phyloP scores from a whole-genome alignment of 2,329 filamentous ascomycete genomes.

The Exophiala sideris region DNA sequence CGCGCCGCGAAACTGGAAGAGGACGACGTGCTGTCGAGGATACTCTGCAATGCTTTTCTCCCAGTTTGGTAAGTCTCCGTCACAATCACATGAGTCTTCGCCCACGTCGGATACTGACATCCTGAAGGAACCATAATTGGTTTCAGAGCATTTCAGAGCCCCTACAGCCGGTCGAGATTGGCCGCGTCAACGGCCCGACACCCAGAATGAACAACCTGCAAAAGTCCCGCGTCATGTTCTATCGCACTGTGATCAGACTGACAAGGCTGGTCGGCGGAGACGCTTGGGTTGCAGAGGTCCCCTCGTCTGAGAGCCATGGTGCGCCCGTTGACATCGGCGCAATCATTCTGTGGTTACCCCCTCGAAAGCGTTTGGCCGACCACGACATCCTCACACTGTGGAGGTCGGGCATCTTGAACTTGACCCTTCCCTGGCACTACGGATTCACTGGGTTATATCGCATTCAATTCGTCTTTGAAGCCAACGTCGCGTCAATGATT shows the following conservation, averaged over 20 bases:
- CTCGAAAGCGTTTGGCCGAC: constrained; percentile 5
- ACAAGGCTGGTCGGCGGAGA: constrained; percentile 10
- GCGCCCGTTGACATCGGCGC: constrained; percentile 10
- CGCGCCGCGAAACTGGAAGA: constrained; percentile 11
- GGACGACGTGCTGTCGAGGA: constrained; percentile 18
- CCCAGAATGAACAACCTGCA: constrained; percentile 11
- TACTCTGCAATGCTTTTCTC: constrained; percentile 22
- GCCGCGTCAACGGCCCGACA: constrained; percentile 1
- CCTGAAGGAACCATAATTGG: constrained; percentile 22
- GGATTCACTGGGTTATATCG: constrained; percentile 16
- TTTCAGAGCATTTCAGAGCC: constrained; percentile 14
- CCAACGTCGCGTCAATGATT: constrained; percentile 19
- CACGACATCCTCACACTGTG: constrained; percentile 10
- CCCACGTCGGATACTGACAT: background rate
- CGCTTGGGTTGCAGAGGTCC: constrained; percentile 13
- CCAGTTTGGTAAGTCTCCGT: constrained; percentile 12
- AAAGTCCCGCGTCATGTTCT: constrained; percentile 16
- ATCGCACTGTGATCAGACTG: constrained; percentile 12
- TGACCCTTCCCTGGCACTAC: constrained; percentile 19
- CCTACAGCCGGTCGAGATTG: constrained; percentile 12
- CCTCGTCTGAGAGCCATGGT: background rate
- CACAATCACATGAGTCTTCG: background rate
- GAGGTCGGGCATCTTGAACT: constrained; percentile 12
- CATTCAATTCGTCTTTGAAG: constrained; percentile 15
- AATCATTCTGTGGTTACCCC: constrained; percentile 19